A percentile compares a stretch with the other conserved stretches of the same genome.
phyloP scores from a whole-genome alignment of 495 filamentous ascomycete species.

The Aspergillus conjunctus region DNA sequence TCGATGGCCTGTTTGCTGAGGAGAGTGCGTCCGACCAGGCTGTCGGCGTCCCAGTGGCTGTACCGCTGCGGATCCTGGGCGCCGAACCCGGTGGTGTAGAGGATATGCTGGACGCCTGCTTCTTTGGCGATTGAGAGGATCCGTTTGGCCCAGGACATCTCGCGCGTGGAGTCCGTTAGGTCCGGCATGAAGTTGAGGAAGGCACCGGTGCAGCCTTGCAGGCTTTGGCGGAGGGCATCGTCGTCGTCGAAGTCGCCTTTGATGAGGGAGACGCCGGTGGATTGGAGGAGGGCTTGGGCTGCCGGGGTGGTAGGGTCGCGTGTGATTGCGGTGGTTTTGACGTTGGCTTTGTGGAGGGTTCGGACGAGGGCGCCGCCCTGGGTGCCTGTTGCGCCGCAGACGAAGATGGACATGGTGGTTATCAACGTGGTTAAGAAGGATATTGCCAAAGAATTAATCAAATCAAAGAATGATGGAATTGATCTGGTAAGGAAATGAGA shows the following conservation, averaged over 20 bases:
- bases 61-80: slow-evolving; percentile 29
- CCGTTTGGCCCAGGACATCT: slow-evolving; percentile 39
- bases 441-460: neutral
- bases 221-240: slow-evolving; percentile 34
- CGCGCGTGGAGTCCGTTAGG: slow-evolving; percentile 23
- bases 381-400: slow-evolving; percentile 52
- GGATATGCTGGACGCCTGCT: slow-evolving; percentile 39
- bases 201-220: slow-evolving; percentile 44
- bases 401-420: slow-evolving; percentile 35
- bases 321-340: slow-evolving; percentile 44
- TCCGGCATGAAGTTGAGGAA: slow-evolving; percentile 52
- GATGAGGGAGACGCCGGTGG: slow-evolving; percentile 41
- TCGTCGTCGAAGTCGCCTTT: slow-evolving; percentile 46
- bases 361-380: slow-evolving; percentile 49
- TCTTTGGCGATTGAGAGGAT: slow-evolving; percentile 47
- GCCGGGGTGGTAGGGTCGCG: slow-evolving; percentile 38
- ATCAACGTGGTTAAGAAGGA: neutral
- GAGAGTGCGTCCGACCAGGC: slow-evolving; percentile 30
- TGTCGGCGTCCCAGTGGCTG: slow-evolving; percentile 27
- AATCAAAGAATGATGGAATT: neutral
- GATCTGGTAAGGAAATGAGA: neutral
- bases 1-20: slow-evolving; percentile 43
- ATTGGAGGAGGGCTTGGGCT: slow-evolving; percentile 39
- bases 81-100: slow-evolving; percentile 43
- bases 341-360: slow-evolving; percentile 39